A percentile compares a stretch with the other conserved stretches of the same genome.
Conservation (phyloP, 208 protist species). For the Giardia duodenalis region DNA sequence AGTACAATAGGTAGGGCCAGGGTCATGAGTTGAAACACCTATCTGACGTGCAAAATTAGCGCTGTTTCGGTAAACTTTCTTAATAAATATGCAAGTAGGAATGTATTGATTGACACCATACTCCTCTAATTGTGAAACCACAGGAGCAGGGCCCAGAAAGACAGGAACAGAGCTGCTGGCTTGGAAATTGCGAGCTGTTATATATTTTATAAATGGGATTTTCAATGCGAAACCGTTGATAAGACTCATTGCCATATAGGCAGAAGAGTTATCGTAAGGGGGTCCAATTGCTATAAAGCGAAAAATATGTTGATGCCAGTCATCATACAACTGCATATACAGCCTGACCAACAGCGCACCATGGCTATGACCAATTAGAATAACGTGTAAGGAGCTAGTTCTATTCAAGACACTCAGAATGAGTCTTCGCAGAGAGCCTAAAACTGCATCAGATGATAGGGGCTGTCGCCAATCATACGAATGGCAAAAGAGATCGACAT, state of each 20-base stretch:
- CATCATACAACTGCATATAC: background rate
- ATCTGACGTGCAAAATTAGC: background rate
- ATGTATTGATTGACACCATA: background rate
- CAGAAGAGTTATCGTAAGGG: background rate
- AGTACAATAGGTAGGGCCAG: background rate
- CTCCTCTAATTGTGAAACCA: background rate
- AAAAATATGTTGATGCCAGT: background rate
- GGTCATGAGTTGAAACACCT: background rate
- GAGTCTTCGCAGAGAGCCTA: background rate
- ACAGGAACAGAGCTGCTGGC: background rate
- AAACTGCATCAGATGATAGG: background rate
- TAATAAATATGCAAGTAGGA: constrained; percentile 1
- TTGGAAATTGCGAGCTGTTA: background rate
- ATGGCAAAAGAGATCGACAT: background rate
- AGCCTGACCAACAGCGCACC: background rate
- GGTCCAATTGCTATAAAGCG: background rate
- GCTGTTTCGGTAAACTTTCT: background rate
- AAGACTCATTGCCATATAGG: background rate
- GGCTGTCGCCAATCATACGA: background rate
- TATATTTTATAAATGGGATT: background rate
- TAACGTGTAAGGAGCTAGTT: background rate
- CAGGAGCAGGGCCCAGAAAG: background rate
- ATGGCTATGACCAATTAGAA: background rate
- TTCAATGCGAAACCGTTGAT: background rate
- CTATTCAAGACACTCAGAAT: background rate